Conservation (phyloP, 78 protist species). For the Emiliania huxleyi region DNA sequence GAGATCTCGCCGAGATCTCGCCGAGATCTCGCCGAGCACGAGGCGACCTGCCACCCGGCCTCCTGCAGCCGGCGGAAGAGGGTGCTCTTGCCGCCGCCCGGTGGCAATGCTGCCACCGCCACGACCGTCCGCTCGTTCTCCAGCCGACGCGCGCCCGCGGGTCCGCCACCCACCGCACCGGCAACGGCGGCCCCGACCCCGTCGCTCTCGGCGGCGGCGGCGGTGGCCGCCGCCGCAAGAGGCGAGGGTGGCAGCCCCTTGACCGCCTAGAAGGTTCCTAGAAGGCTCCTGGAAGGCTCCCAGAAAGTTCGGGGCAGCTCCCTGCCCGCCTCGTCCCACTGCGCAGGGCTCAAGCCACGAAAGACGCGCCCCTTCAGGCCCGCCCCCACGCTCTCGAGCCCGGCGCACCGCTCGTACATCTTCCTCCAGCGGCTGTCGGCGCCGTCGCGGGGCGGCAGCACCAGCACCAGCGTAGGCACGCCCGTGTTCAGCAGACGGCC, state of each 20-base stretch:
- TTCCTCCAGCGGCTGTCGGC: background rate
- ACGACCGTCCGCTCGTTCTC: background rate
- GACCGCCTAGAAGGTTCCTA: too few species aligned
- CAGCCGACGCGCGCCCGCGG: background rate
- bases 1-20: too few species aligned
- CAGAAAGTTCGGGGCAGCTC: background rate
- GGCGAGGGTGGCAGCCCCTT: too few species aligned
- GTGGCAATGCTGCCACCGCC: background rate
- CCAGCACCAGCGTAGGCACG: background rate
- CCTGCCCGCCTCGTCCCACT: background rate
- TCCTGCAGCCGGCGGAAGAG: background rate
- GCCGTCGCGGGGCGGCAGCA: background rate
- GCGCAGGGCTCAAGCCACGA: background rate
- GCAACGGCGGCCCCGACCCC: background rate
- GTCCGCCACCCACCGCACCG: background rate
- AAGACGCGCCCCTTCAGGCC: background rate
- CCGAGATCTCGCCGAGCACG: too few species aligned
- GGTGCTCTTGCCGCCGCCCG: conserved; percentile 3
- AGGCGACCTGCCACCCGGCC: background rate
- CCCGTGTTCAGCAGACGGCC: too few species aligned
- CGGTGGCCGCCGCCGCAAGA: too few species aligned
- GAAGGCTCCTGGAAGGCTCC: too few species aligned
- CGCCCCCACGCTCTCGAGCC: background rate
- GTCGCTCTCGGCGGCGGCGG: background rate
- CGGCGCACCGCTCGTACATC: background rate